A percentile compares a stretch with the other conserved stretches of the same genome.
Evolutionary conservation across 1,139 yeast genomes (phyloP).

Genomic region (Nakaseomyces glabratus): DNA sequence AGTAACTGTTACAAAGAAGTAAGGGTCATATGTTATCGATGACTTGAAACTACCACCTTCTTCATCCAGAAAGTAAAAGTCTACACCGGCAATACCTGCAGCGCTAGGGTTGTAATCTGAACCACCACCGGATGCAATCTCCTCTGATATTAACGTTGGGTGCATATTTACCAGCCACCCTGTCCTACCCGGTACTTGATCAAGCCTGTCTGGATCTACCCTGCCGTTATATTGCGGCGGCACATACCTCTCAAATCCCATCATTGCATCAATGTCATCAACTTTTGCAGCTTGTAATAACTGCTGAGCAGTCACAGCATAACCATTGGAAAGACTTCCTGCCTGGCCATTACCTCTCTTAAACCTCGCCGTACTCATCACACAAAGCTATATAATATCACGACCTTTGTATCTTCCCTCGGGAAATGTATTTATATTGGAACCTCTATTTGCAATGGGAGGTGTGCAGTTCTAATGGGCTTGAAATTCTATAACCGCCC

Average conservation of each 20-base stretch:
- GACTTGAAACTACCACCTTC: slow-evolving; percentile 95
- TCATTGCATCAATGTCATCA: slow-evolving; percentile 58
- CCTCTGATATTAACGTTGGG: slow-evolving; percentile 34
- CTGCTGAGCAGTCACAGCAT: slow-evolving; percentile 30
- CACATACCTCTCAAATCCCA: slow-evolving; percentile 69
- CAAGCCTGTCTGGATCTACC: slow-evolving; percentile 30
- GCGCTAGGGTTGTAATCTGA: slow-evolving; percentile 60
- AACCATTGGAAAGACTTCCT: slow-evolving; percentile 11
- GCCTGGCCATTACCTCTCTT: slow-evolving; percentile 36
- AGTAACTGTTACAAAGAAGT: slow-evolving; percentile 65
- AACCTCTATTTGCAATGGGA: too few relatives aligned
- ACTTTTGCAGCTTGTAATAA: slow-evolving; percentile 34
- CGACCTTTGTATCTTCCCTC: too few relatives aligned
- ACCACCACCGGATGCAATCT: slow-evolving; percentile 31
- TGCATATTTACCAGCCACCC: slow-evolving; percentile 95
- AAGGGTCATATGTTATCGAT: slow-evolving; percentile 77
- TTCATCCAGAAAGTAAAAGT: slow-evolving; percentile 90
- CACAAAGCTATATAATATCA: too few relatives aligned
- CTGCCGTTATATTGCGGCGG: slow-evolving; percentile 26
- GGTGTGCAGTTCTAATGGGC: too few relatives aligned
- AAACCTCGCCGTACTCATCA: slow-evolving; percentile 6
- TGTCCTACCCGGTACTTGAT: slow-evolving; percentile 57
- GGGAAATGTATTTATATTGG: too few relatives aligned
- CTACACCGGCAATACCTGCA: slow-evolving; percentile 79
- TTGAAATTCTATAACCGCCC: too few relatives aligned